Evolutionary conservation across 2,329 filamentous ascomycete genomes (phyloP), one percentile per base, ranked within the genome.

Genomic region (Didymellaceae sp.): DNA sequence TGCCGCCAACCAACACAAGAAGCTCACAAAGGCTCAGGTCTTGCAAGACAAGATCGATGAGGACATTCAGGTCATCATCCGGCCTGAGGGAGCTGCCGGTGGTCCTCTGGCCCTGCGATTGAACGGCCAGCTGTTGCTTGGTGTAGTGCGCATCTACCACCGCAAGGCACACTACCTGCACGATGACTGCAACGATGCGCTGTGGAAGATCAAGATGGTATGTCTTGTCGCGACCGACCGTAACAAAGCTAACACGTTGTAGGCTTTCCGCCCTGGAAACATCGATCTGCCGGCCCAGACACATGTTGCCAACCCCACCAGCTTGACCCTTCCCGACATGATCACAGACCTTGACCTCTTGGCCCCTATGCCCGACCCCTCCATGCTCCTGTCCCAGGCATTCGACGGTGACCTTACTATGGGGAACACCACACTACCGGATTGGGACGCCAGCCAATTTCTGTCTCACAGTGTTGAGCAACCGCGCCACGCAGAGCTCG

Each of bases 201-300:
- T 99, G 60, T 87, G 96, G 81, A 97, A 97, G 78, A 97, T 99
- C 67, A 97, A 97, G 73, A 95, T 97, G 91, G 93, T 97, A 77
- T 31, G 60, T 43, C 11, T 3, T 7, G 4, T 17, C 32, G 3
- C 8, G 5, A 26, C 1, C 8, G 2, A 8, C 16, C 8, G 4
- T 16, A 16, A 11, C 37, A 33, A 20, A 21, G 26, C 59, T 71
- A 39, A 70, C 52, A 40, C 44, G 7, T 57, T 45, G 16, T 24
- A 50, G 93, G 93, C 94, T 32, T 99, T 97, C 77, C 89, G 92
- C 53, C 90, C 93, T 38, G 93, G 93, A 59, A 97, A 97, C 76
- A 95, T 97, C 70, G 94, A 99, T 74, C 83, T 97, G 63, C 90
- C 92, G n/a, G 83, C 86, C 41, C 81, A 80, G 46, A 75, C 93